These are phyloP conservation scores for Verticillium nonalfalfae DNA, from an alignment of 2,329 filamentous ascomycete species.

Conservation along the genomic window DNA sequence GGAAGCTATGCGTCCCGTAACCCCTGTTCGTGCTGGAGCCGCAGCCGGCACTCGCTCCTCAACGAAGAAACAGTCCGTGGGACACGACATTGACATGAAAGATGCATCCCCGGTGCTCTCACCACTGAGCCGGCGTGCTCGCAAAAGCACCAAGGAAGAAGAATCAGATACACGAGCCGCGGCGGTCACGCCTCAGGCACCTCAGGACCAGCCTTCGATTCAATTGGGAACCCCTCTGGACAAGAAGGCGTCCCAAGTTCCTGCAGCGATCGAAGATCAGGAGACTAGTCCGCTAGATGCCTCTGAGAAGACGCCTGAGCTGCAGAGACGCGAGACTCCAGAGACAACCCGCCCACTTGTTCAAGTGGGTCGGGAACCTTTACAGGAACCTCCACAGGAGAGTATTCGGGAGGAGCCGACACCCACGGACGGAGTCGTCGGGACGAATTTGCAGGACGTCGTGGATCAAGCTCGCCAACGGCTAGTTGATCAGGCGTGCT, in stretches of 20 bases:
- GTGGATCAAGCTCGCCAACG: not conserved
- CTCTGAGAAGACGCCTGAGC: not conserved
- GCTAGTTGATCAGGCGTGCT: not conserved
- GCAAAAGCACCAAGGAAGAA: not conserved
- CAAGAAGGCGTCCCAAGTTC: not conserved
- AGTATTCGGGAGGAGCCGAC: not conserved
- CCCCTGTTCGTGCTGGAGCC: conserved; percentile 1
- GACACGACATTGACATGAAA: conserved; percentile 1
- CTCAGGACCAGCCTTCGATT: not conserved
- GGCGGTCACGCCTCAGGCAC: not conserved
- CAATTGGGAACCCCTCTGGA: not conserved
- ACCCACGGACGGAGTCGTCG: not conserved
- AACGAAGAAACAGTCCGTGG: conserved; percentile 1
- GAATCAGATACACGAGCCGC: not conserved
- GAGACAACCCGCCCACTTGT: not conserved
- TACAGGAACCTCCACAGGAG: not conserved
- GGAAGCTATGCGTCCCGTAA: not conserved
- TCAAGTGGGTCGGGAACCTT: not conserved
- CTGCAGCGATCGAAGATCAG: not conserved
- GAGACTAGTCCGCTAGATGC: not conserved
- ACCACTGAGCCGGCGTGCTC: not conserved
- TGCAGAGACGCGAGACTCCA: not conserved
- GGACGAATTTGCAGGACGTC: not conserved
- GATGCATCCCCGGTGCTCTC: conserved; percentile 1
- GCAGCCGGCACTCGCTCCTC: conserved; percentile 6